Conservation (phyloP, 345 rosid genomes). For the Diplotaxis tenuifolia region DNA sequence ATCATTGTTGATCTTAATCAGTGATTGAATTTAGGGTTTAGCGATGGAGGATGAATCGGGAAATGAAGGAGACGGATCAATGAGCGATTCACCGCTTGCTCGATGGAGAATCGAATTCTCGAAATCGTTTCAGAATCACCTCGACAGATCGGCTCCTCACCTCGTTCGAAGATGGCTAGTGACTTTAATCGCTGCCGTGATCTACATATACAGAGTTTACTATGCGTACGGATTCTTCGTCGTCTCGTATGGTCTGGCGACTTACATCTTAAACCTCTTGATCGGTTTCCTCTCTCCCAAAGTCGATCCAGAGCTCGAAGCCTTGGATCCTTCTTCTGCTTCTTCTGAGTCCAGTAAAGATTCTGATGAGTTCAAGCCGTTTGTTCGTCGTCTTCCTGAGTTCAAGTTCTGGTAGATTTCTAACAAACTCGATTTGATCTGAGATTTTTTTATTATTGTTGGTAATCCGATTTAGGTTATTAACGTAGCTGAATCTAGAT, state of each 20-base stretch:
- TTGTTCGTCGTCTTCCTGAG: constrained; percentile 80
- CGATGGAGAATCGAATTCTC: constrained; percentile 51
- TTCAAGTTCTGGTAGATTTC: constrained; percentile 67
- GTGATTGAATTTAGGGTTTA: constrained; percentile 12
- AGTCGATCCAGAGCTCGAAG: constrained; percentile 77
- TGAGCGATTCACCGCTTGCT: constrained; percentile 30
- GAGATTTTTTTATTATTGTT: background rate
- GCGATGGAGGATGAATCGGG: constrained; percentile 45
- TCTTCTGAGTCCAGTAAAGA: constrained; percentile 43
- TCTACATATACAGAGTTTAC: constrained; percentile 58
- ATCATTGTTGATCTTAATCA: background rate
- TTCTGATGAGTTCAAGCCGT: constrained; percentile 71
- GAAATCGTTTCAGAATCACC: constrained; percentile 47
- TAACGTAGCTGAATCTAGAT: too few species aligned
- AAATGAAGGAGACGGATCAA: constrained; percentile 30
- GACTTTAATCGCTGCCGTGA: constrained; percentile 47
- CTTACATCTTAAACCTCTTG: constrained; percentile 71
- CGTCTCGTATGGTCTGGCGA: constrained; percentile 64
- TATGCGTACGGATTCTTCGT: constrained; percentile 61
- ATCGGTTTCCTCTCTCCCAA: constrained; percentile 77
- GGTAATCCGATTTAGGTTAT: too few species aligned
- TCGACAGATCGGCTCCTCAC: constrained; percentile 53
- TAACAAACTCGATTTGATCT: background rate
- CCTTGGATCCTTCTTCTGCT: constrained; percentile 44
- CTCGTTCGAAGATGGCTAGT: constrained; percentile 56